phyloP scores from a whole-genome alignment of 192 early-diverging fungal genomes.

The Thamnidium elegans region DNA sequence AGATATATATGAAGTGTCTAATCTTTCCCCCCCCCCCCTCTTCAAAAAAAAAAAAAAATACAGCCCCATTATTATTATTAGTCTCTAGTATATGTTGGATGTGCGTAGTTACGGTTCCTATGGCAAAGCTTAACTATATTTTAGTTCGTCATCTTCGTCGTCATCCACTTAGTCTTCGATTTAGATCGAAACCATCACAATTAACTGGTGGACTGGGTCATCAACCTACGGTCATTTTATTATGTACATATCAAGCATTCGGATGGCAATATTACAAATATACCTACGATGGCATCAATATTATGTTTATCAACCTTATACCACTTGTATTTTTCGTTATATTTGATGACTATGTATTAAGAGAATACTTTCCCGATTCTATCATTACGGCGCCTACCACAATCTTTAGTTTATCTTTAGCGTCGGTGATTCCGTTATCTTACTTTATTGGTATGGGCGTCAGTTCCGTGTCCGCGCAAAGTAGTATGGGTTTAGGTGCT shows the following conservation, averaged over 20 bases:
- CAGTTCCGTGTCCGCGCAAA: constrained; percentile 92
- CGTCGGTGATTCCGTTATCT: constrained; percentile 85
- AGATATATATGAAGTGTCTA: not conserved
- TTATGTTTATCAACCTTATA: constrained; percentile 92
- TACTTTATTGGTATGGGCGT: constrained; percentile 98
- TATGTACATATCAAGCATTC: constrained; percentile 86
- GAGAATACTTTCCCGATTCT: constrained; percentile 50
- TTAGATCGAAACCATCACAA: constrained; percentile 53
- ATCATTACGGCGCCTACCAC: constrained; percentile 58
- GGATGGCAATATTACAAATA: constrained; percentile 96
- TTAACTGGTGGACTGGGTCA: constrained; percentile 1
- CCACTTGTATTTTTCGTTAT: constrained; percentile 82
- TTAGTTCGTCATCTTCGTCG: constrained; percentile 75
- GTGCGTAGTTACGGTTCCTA: constrained; percentile 84
- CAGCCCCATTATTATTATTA: constrained; percentile 76
- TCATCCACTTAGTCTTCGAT: constrained; percentile 74
- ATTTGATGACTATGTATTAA: constrained; percentile 74
- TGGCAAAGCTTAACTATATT: constrained; percentile 88
- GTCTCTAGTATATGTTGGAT: constrained; percentile 85
- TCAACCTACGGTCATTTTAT: constrained; percentile 62
- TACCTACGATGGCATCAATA: constrained; percentile 95
- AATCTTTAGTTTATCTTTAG: constrained; percentile 67
- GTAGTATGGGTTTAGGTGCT: constrained; percentile 86
- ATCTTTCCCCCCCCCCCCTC: not conserved
- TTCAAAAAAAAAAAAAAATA: too few relatives aligned